Percentiles rank a stretch among this genome's conserved stretches.
Evolutionary conservation across 768 basidiomycete species (phyloP).

Genomic region (Gymnopilus junonius): DNA sequence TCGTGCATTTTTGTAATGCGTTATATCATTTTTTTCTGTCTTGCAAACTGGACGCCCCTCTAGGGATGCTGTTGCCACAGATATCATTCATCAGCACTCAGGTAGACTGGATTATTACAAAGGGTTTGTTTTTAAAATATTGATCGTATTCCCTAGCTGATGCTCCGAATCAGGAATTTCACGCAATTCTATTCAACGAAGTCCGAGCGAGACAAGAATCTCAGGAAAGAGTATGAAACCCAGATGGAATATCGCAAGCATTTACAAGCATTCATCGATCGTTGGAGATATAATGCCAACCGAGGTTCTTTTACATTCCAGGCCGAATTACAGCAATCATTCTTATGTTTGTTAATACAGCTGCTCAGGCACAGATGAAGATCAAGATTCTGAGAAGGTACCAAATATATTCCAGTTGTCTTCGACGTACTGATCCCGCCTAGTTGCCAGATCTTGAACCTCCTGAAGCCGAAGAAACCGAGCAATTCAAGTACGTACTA

Average conservation of each 20-base stretch:
- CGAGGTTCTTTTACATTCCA: constrained; percentile 51
- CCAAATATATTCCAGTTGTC: neutral
- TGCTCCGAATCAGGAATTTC: constrained; percentile 69
- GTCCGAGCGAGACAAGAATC: constrained; percentile 88
- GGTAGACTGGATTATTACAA: constrained; percentile 96
- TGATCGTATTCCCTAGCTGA: constrained; percentile 6
- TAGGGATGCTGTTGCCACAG: constrained; percentile 96
- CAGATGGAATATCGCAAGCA: constrained; percentile 96
- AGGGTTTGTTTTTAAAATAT: constrained; percentile 54
- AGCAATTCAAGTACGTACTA: constrained; percentile 80
- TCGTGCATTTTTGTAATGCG: constrained; percentile 86
- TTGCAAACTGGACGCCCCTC: neutral
- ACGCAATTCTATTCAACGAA: constrained; percentile 99
- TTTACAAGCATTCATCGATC: constrained; percentile 96
- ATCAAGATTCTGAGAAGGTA: constrained; percentile 82
- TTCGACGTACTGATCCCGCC: constrained; percentile 1
- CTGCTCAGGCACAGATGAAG: constrained; percentile 84
- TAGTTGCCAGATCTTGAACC: constrained; percentile 92
- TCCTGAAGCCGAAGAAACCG: constrained; percentile 90
- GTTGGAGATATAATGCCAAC: constrained; percentile 98
- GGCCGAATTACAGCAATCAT: neutral
- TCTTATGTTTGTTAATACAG: constrained; percentile 38
- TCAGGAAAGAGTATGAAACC: constrained; percentile 93
- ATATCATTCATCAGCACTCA: constrained; percentile 97
- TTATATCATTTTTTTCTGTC: neutral